These are phyloP conservation scores for Nannochloris sp. DNA, from an alignment of 139 green algal genomes.

Conservation along the genomic window DNA sequence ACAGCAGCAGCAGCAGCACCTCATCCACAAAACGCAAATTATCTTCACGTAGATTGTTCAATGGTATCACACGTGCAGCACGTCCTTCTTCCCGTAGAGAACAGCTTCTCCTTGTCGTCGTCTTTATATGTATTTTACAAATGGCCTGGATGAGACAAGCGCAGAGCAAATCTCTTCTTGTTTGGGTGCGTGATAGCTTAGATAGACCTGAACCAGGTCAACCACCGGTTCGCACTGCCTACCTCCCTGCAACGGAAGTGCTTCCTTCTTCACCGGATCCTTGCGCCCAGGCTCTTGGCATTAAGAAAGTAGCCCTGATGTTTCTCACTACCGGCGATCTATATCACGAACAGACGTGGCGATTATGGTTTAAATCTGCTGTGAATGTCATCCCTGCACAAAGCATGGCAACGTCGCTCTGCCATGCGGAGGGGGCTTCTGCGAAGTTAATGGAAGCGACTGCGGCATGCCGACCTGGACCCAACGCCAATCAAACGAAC, in stretches of 20 bases:
- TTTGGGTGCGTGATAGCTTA: not conserved
- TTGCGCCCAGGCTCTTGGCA: not conserved
- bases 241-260: not conserved
- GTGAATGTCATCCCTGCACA: not conserved
- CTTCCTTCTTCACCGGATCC: not conserved
- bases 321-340: conserved; percentile 10
- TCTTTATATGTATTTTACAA: not conserved
- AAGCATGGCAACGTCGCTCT: not conserved
- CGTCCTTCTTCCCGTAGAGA: not conserved
- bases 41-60: too few species aligned
- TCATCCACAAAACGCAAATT: too few species aligned
- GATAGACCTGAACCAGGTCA: not conserved
- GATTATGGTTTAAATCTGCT: conserved; percentile 7
- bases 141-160: not conserved
- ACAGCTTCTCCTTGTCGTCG: not conserved
- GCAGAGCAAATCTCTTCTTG: not conserved
- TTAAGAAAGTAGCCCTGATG: conserved; percentile 8
- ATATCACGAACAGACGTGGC: conserved; percentile 2
- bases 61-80: not conserved
- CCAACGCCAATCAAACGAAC: not conserved
- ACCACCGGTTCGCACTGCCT: not conserved
- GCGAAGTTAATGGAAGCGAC: not conserved
- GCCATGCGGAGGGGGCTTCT: not conserved
- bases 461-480: not conserved
- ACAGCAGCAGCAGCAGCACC: too few species aligned